A percentile compares a stretch with the other conserved stretches of the same genome.
These are phyloP conservation scores for Mucor racemosus DNA, from an alignment of 371 early-diverging fungal genomes.

Conservation along the genomic window DNA sequence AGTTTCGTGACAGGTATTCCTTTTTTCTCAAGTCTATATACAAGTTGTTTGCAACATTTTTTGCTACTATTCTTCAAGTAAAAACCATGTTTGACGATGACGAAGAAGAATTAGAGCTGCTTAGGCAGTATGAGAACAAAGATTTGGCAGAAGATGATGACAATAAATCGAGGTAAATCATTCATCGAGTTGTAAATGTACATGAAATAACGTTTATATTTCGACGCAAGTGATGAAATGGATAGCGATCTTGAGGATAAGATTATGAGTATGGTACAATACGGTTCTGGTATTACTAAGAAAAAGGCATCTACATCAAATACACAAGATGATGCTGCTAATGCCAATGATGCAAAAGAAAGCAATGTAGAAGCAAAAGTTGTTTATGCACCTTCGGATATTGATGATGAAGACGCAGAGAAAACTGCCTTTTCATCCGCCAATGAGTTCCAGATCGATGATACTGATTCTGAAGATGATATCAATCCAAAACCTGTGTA, in stretches of 20 bases:
- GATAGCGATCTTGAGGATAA: constrained; percentile 36
- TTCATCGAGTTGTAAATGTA: no score
- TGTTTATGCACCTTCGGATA: constrained; percentile 13
- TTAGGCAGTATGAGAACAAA: constrained; percentile 27
- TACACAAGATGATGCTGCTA: neutral
- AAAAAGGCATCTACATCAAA: neutral
- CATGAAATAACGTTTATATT: neutral
- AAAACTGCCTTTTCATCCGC: constrained; percentile 11
- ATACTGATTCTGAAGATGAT: neutral
- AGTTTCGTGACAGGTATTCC: constrained; percentile 8
- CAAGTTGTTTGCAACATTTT: neutral
- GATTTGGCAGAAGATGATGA: constrained; percentile 13
- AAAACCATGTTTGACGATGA: constrained; percentile 25
- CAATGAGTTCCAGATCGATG: constrained; percentile 1
- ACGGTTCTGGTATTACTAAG: constrained; percentile 12
- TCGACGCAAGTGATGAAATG: constrained; percentile 27
- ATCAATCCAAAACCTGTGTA: neutral
- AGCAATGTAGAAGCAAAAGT: neutral
- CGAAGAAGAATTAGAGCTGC: constrained; percentile 27
- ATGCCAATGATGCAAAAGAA: neutral
- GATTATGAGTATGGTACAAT: constrained; percentile 33
- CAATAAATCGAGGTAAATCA: constrained; percentile 18
- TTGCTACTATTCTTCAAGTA: neutral
- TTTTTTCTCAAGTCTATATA: neutral
- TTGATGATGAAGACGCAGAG: neutral